A percentile compares a stretch with the other conserved stretches of the same genome.
phyloP scores from a whole-genome alignment of 495 filamentous ascomycete genomes.

The Daldinia grandis region DNA sequence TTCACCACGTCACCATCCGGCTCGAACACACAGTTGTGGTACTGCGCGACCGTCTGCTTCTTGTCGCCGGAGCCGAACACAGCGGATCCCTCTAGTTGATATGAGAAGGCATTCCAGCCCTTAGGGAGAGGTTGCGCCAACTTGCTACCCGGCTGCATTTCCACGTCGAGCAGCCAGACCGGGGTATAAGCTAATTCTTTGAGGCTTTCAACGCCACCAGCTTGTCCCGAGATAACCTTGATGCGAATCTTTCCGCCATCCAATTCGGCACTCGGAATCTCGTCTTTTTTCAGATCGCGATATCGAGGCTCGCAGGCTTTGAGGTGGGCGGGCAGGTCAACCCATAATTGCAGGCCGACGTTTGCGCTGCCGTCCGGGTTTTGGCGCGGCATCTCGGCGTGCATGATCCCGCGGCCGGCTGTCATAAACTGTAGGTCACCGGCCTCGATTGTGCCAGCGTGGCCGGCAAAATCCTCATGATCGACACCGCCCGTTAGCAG shows the following conservation, averaged over 20 bases:
- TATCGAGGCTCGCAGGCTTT: slow-evolving; percentile 93
- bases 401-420: slow-evolving; percentile 89
- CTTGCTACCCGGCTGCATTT: slow-evolving; percentile 79
- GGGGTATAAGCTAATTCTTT: slow-evolving; percentile 94
- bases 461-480: slow-evolving; percentile 95
- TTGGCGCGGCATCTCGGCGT: slow-evolving; percentile 94
- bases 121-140: slow-evolving; percentile 76
- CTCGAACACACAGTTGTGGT: slow-evolving; percentile 91
- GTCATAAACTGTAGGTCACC: slow-evolving; percentile 99
- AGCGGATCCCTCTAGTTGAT: slow-evolving; percentile 75
- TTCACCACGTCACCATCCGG: slow-evolving; percentile 76
- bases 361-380: slow-evolving; percentile 79
- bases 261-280: slow-evolving; percentile 75
- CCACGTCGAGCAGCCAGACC: slow-evolving; percentile 90
- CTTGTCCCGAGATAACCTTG: slow-evolving; percentile 89
- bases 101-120: slow-evolving; percentile 93
- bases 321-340: slow-evolving; percentile 82
- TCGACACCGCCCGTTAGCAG: slow-evolving; percentile 83
- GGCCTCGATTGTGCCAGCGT: slow-evolving; percentile 81
- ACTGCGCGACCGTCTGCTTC: slow-evolving; percentile 69
- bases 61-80: slow-evolving; percentile 69
- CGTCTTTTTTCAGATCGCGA: slow-evolving; percentile 76
- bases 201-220: slow-evolving; percentile 83
- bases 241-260: slow-evolving; percentile 78
- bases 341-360: slow-evolving; percentile 93